Base-by-base conservation (phyloP, 768 basidiomycete species). In the Suillus hirtellus region DNA sequence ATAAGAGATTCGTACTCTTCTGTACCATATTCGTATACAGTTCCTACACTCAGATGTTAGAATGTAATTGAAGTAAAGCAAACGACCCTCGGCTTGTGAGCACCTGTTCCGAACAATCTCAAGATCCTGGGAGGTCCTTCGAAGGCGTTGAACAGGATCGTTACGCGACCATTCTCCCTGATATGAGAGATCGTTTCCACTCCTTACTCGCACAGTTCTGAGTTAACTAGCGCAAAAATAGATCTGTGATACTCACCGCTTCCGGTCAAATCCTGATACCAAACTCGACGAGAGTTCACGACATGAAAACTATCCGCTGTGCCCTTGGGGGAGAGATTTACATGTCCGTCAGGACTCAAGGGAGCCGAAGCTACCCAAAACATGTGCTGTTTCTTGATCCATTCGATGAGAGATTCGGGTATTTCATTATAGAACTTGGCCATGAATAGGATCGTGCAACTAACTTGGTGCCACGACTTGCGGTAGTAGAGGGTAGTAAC, bases 361-460 rank as follows among this genome's bases (percentile, higher is more conserved):
- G 89, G 89, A 1, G 88, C 86, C 3, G 86, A 83, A 0, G 87
- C 88, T 8, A 90, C 88, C 83, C 86, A 90, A 71, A 90, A 91
- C 59, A 89, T 75, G 60, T 88, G 81, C 71, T 91, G 89, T 63
- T 85, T 78, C 50, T 76, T 66, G 19, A 89, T 82, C 87, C 88
- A 90, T 61, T 78, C 73, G 19, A 82, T 66, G 46, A 87, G 75
- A 65, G 78, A 77, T 6, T 79, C 77, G 0, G 87, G 84, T 17
- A 90, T 85, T 35, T 83, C 78, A 63, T 87, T 79, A 69, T 82
- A 83, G 69, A 81, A 86, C 64, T 85, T 77, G 34, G 78, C 87
- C 88, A 89, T 90, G 55, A 59, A 64, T n/a, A 15, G 14, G 15
- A 15, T 14, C 12, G 5, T 34, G 17, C 19, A 38, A 37, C 12